Base-by-base conservation (phyloP, 2,329 filamentous ascomycete species). In the Sporothrix pallida region DNA sequence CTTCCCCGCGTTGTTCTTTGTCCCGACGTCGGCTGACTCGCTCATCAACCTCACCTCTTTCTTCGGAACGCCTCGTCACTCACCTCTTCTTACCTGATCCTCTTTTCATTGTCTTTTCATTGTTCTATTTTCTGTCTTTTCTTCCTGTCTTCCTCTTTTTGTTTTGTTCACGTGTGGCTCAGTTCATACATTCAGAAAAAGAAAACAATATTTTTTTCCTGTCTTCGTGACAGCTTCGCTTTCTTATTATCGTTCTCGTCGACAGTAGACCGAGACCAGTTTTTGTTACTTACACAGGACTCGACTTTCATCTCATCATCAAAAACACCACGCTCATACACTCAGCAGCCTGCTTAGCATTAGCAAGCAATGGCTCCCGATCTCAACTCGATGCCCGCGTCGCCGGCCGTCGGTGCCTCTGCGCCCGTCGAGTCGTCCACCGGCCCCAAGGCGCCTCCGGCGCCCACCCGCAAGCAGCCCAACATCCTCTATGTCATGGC, bases 401-500 rank as follows among this genome's bases (percentile, higher is more conserved):
- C 89, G 44, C 85, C 85, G 9, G 75, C 84, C 20, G 58, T 44
- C 17, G 71, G 69, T 60, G 42, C 50, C 37, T 26, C 52, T 26
- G 31, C 44, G 56, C 60, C 68, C 44, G 46, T 63, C 65, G 20
- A 23, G 48, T 58, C 74, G 26, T 15, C 42, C 13, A 56, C 72
- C 46, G 56, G 62, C 48, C 63, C 65, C 9, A 26, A 37, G 58
- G 17, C 63, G 74, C 74, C 69, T 60, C 80, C 69, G 9, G 31
- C 15, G 37, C 6, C 37, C n/a, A 12, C 60, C 1, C 23, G 52
- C 74, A 85, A 85, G 77, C 71, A 87, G 80, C 92, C 92, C 75
- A 95, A 95, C 82, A 93, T 95, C 77, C 86, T 95, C 65, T 97
- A 96, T 86, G 97, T 98, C 84, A 97, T 98, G 94, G 95, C 95